Evolutionary conservation across 208 protist genomes (phyloP), one percentile per base, ranked within the genome.

Genomic region (Trichomonas gallinae): DNA sequence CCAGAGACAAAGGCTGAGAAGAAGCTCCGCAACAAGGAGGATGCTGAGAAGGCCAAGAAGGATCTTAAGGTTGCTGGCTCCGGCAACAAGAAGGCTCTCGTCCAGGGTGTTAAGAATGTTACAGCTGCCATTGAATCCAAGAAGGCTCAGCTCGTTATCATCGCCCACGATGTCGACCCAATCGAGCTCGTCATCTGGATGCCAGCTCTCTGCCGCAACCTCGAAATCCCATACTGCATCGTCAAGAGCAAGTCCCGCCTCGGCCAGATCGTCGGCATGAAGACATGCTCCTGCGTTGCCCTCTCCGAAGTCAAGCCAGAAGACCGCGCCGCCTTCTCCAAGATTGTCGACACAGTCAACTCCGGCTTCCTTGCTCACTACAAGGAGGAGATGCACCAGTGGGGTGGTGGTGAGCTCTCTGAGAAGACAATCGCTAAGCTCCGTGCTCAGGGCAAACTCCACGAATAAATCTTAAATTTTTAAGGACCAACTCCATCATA

Each of bases 131-230:
- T 99, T 96, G 99, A 99, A 98, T 98, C 98, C 97, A 99, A 99
- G 98, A 99, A 99, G 97, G 99, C 99, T 44, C 98, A 98, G 97
- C 97, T 99, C 42, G 99, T 99, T 96, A 98, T 99, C 96, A 99
- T 99, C 97, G 99, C 99, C 83, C 98, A 99, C 98, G 99, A 99
- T 98, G 99, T 99, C 97, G 99, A 99, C 97, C 99, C 99, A 96
- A 98, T 99, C 97, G 99, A 99, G 98, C 97, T 99, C 34, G 99
- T 99, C 96, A 96, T 99, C 42, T 99, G 98, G 98, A 98, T 99
- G 83, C 99, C 99, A 89, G 98, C 99, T 96, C 98, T 99, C 36
- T 99, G 99, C 98, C 98, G 98, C 96, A 99, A 99, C 97, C 98
- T 99, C 97, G 99, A 99, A 96, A 98, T 99, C 96, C 99, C 99